Evolutionary conservation across 129 eudicot species (phyloP).

Genomic region (Helianthus tuberosus): DNA sequence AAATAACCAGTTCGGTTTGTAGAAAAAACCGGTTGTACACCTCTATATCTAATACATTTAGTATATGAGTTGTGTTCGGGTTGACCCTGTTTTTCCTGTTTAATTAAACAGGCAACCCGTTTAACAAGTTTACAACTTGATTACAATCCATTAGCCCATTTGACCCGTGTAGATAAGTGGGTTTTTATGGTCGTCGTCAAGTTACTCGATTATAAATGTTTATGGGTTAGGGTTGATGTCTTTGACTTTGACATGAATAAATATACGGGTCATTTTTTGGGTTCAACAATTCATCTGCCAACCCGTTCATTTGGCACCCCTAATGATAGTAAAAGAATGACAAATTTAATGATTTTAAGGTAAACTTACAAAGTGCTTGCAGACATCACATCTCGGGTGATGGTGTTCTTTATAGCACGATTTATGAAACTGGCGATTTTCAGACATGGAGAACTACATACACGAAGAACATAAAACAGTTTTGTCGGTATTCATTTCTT

Average conservation of each 20-base stretch:
- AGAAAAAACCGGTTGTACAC: too few relatives aligned
- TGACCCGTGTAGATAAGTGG: background rate
- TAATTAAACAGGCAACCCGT: background rate
- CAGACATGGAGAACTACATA: constrained; percentile 83
- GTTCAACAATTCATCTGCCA: background rate
- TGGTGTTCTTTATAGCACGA: constrained; percentile 84
- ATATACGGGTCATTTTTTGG: background rate
- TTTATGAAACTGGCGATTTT: constrained; percentile 77
- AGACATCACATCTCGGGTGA: constrained; percentile 96
- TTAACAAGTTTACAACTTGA: background rate
- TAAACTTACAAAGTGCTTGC: constrained; percentile 79
- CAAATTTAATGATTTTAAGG: background rate
- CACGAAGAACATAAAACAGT: constrained; percentile 3
- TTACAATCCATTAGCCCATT: background rate
- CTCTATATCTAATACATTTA: background rate
- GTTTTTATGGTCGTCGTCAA: background rate
- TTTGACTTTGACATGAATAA: background rate
- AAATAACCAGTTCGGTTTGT: background rate
- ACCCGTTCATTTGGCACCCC: background rate
- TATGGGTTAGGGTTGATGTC: background rate
- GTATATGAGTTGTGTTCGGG: background rate
- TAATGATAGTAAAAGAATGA: background rate
- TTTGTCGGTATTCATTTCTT: background rate
- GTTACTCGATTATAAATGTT: background rate
- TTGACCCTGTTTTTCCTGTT: background rate